phyloP scores from a whole-genome alignment of 169 alveolate species.

The Plasmodium sp. region DNA sequence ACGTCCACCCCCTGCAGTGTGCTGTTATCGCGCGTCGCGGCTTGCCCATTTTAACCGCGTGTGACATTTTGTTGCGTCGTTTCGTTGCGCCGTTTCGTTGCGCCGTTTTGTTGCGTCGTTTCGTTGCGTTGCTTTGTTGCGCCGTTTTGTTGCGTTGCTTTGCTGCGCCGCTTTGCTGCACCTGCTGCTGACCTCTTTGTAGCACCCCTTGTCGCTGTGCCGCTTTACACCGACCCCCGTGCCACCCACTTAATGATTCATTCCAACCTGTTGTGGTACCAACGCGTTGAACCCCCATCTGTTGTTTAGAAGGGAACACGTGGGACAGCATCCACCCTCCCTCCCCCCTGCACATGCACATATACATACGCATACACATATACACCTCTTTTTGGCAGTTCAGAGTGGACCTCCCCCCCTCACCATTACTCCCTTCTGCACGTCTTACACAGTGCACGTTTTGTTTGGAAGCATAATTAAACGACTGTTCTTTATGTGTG shows the following conservation, averaged over 20 bases:
- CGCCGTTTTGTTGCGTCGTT: too few relatives aligned
- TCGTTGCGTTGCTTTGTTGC: too few relatives aligned
- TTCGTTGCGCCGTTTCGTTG: not conserved
- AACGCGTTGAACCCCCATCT: not conserved
- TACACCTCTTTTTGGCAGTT: too few relatives aligned
- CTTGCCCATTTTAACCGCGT: not conserved
- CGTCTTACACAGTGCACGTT: not conserved
- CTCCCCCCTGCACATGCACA: not conserved
- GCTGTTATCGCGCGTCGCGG: not conserved
- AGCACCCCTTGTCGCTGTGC: too few relatives aligned
- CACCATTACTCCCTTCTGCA: not conserved
- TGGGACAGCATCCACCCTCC: not conserved
- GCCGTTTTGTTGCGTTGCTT: too few relatives aligned
- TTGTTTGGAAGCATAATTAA: not conserved
- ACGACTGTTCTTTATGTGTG: not conserved
- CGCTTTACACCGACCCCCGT: not conserved
- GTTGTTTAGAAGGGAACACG: not conserved
- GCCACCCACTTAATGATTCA: not conserved
- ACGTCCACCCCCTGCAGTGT: not conserved
- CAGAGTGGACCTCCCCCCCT: too few relatives aligned
- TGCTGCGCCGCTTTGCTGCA: too few relatives aligned
- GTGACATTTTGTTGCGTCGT: not conserved
- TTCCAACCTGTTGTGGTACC: not conserved
- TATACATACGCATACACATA: too few relatives aligned
- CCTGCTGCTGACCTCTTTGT: too few relatives aligned